phyloP scores from a whole-genome alignment of 225 moss, liverwort and hornwort species.

The Lunularia cruciata region DNA sequence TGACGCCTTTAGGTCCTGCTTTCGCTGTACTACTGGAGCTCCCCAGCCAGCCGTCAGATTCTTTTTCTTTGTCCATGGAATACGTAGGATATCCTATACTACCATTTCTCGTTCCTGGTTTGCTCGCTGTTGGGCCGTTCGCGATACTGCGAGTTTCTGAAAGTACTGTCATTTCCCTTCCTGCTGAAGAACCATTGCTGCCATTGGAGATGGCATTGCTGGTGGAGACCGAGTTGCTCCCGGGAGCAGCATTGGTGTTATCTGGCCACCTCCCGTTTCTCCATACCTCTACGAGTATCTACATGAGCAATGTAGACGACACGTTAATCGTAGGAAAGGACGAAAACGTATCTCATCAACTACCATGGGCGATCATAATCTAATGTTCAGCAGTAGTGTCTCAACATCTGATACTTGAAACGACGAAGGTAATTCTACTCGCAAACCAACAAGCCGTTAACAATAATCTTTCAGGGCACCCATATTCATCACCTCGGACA shows the following conservation, averaged over 20 bases:
- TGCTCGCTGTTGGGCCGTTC: constrained; percentile 51
- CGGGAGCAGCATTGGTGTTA: constrained; percentile 20
- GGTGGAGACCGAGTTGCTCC: constrained; percentile 24
- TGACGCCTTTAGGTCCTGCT: constrained; percentile 48
- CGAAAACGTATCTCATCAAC: not conserved
- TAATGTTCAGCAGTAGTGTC: no score
- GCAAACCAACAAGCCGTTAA: no score
- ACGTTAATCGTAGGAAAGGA: not conserved
- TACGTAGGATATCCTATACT: constrained; percentile 39
- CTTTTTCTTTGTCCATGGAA: constrained; percentile 47
- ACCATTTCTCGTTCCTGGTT: constrained; percentile 43
- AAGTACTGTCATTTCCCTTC: constrained; percentile 35
- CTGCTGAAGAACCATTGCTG: constrained; percentile 42
- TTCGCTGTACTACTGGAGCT: constrained; percentile 40
- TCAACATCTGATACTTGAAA: no score
- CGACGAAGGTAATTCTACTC: no score
- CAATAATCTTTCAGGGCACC: no score
- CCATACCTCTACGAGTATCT: constrained; percentile 54
- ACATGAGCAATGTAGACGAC: constrained; percentile 6
- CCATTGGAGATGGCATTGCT: constrained; percentile 28
- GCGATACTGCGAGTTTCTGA: constrained; percentile 51
- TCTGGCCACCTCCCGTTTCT: constrained; percentile 49
- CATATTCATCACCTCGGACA: no score
- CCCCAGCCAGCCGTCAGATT: constrained; percentile 42
- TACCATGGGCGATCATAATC: no score